Percentiles rank a stretch among this genome's conserved stretches.
phyloP scores from a whole-genome alignment of 306 rosid species.

The Quercus gilva region DNA sequence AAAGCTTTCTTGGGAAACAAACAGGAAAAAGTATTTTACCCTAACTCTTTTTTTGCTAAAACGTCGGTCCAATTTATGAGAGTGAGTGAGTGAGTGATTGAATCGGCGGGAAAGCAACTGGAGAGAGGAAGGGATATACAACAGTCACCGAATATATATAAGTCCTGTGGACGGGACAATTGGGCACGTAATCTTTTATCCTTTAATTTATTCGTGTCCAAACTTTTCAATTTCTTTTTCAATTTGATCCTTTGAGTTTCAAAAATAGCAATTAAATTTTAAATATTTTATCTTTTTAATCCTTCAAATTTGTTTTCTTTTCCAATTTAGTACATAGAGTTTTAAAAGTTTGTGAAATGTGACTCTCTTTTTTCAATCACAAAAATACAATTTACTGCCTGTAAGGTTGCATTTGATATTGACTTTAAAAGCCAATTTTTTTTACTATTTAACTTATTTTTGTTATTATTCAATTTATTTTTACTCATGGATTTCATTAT shows the following conservation, averaged over 20 bases:
- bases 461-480: fast-evolving
- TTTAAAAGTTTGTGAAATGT: neutral
- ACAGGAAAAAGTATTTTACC: neutral
- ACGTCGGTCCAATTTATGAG: neutral
- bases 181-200: neutral
- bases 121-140: neutral
- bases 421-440: fast-evolving
- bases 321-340: too few species aligned
- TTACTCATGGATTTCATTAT: fast-evolving
- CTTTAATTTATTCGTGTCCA: too few species aligned
- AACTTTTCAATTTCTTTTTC: too few species aligned
- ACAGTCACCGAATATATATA: neutral
- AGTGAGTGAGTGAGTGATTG: neutral
- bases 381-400: too few species aligned
- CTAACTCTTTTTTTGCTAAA: neutral
- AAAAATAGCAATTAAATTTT: too few species aligned
- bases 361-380: too few species aligned
- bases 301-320: too few species aligned
- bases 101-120: constrained; percentile 42
- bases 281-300: too few species aligned
- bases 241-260: too few species aligned
- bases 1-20: constrained; percentile 8
- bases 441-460: too few species aligned
- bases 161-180: neutral
- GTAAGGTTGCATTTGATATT: too few species aligned